Conservation (phyloP, 2,329 filamentous ascomycete genomes). For the Pseudocercospora fijiensis region DNA sequence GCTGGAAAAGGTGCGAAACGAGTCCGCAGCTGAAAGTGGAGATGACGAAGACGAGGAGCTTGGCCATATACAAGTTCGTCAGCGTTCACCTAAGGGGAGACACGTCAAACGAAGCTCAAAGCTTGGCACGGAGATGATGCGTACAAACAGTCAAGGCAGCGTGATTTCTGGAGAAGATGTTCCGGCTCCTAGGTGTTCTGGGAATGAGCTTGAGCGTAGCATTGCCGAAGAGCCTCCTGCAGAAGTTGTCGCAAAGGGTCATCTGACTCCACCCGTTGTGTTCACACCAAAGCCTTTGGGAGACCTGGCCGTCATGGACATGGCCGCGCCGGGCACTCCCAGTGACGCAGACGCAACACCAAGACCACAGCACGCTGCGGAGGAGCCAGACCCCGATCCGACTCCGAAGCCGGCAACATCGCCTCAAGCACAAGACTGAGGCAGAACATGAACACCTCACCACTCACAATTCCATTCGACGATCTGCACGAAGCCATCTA, state of each 20-base stretch:
- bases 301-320: constrained; percentile 42
- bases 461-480: neutral
- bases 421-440: constrained; percentile 20
- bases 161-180: constrained; percentile 53
- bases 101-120: constrained; percentile 63
- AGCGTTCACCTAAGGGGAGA: constrained; percentile 56
- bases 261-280: constrained; percentile 53
- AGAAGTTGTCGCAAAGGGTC: constrained; percentile 36
- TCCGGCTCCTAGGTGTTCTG: constrained; percentile 23
- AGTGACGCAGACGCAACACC: constrained; percentile 42
- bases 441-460: neutral
- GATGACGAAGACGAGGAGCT: constrained; percentile 87
- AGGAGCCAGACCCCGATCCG: constrained; percentile 41
- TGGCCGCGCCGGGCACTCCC: constrained; percentile 31
- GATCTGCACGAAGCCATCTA: constrained; percentile 9
- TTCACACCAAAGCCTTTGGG: constrained; percentile 49
- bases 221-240: constrained; percentile 45
- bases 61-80: constrained; percentile 58
- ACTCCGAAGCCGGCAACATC: constrained; percentile 41
- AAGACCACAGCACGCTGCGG: constrained; percentile 33
- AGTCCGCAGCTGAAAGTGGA: constrained; percentile 75
- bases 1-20: constrained; percentile 68
- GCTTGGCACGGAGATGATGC: constrained; percentile 95
- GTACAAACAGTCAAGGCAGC: constrained; percentile 90
- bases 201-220: constrained; percentile 14